These are phyloP conservation scores for Tuctoria greenei DNA, from an alignment of 176 grass and related monocot species.

Conservation along the genomic window DNA sequence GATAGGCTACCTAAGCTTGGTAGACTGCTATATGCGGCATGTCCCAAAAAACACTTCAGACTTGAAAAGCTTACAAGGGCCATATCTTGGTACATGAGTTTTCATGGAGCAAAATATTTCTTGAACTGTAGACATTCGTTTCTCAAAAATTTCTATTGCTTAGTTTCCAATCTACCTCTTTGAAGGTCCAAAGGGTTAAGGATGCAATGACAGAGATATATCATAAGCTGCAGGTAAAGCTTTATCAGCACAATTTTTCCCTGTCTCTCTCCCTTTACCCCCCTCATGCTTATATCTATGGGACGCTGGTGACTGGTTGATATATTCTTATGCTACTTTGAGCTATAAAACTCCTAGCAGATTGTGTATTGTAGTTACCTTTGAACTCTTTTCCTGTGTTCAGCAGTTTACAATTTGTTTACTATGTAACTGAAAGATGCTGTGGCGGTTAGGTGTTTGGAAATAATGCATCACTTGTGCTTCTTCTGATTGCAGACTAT, in stretches of 20 bases:
- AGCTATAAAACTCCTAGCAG: neutral
- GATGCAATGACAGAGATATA: conserved; percentile 90
- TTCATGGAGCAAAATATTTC: neutral
- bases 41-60: neutral
- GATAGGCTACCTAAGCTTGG: neutral
- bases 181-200: conserved; percentile 75
- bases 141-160: conserved; percentile 2
- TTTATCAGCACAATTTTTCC: neutral
- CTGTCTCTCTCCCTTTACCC: neutral
- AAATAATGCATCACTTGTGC: neutral
- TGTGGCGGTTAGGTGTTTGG: neutral
- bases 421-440: no score
- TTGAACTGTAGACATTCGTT: neutral
- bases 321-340: neutral
- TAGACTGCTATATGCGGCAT: neutral
- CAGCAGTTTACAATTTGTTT: neutral
- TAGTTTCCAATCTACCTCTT: conserved; percentile 17
- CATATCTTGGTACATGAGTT: neutral
- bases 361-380: neutral
- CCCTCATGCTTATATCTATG: neutral
- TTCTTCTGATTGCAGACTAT: neutral
- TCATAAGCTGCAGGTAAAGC: conserved; percentile 78
- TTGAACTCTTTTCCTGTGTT: neutral
- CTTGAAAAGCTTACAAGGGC: neutral
- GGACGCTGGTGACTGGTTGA: neutral